A percentile compares a stretch with the other conserved stretches of the same genome.
Conservation (phyloP, 306 rosid genomes). For the Calophaca sinica region DNA sequence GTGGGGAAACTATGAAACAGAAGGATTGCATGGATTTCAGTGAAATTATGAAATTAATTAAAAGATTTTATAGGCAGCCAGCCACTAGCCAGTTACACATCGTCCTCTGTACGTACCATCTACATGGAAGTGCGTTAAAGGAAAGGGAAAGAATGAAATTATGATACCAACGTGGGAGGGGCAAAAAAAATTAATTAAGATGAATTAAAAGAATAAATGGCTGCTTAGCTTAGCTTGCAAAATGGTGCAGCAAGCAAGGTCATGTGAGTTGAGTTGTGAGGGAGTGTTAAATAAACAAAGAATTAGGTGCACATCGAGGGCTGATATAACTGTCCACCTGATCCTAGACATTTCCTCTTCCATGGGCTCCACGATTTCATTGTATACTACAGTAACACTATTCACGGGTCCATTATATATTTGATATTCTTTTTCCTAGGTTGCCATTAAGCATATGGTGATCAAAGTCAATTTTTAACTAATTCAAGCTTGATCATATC, state of each 20-base stretch:
- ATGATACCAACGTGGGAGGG: constrained; percentile 50
- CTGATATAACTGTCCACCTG: constrained; percentile 75
- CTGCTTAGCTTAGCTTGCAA: constrained; percentile 54
- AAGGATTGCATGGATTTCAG: constrained; percentile 66
- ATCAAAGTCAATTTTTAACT: constrained; percentile 43
- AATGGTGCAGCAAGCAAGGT: constrained; percentile 53
- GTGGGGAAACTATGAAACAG: constrained; percentile 38
- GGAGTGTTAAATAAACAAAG: constrained; percentile 53
- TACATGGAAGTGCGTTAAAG: constrained; percentile 58
- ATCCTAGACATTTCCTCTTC: constrained; percentile 73
- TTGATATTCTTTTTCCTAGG: constrained; percentile 21
- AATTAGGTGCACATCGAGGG: constrained; percentile 60
- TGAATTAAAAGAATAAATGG: constrained; percentile 18
- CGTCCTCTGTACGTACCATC: constrained; percentile 58
- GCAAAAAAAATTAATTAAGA: not conserved
- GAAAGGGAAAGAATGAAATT: constrained; percentile 46
- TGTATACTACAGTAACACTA: not conserved
- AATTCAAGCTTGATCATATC: constrained; percentile 20
- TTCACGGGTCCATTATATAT: constrained; percentile 28
- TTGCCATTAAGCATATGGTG: constrained; percentile 19
- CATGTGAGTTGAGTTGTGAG: constrained; percentile 67
- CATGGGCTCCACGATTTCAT: constrained; percentile 62
- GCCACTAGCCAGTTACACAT: constrained; percentile 42
- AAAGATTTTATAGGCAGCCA: constrained; percentile 1
- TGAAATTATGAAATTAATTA: constrained; percentile 44